phyloP scores from a whole-genome alignment of 208 protist species.

The Porcisia deanei region DNA sequence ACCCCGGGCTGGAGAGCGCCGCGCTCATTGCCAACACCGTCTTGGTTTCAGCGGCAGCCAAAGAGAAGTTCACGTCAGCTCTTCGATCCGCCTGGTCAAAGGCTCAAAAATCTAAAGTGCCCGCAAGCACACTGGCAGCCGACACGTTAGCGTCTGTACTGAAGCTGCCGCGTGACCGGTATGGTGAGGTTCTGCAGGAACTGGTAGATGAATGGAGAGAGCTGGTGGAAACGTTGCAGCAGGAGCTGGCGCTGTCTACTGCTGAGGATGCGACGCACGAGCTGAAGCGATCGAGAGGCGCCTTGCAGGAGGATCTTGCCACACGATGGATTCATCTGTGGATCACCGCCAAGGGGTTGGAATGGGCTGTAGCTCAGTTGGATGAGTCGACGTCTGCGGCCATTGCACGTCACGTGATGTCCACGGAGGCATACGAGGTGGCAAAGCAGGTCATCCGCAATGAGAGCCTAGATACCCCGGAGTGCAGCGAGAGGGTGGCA shows the following conservation, averaged over 20 bases:
- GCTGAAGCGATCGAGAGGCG: conserved; percentile 37
- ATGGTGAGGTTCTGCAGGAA: conserved; percentile 39
- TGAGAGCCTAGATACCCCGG: conserved; percentile 57
- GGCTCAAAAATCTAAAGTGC: conserved; percentile 14
- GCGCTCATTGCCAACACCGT: conserved; percentile 40
- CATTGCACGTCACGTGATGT: conserved; percentile 45
- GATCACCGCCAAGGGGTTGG: conserved; percentile 47
- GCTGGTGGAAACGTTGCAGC: conserved; percentile 36
- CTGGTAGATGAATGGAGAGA: conserved; percentile 40
- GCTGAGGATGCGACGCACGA: conserved; percentile 41
- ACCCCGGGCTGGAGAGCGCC: conserved; percentile 49
- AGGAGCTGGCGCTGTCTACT: conserved; percentile 29
- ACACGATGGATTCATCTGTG: conserved; percentile 48
- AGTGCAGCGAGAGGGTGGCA: conserved; percentile 42
- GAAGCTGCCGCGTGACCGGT: conserved; percentile 37
- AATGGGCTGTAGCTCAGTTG: conserved; percentile 53
- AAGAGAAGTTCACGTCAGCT: conserved; percentile 28
- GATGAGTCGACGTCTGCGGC: conserved; percentile 38
- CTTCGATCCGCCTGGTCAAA: conserved; percentile 26
- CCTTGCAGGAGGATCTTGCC: conserved; percentile 44
- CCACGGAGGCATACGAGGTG: conserved; percentile 39
- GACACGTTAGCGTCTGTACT: conserved; percentile 30
- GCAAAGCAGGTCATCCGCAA: conserved; percentile 52
- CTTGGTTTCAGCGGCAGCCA: conserved; percentile 36
- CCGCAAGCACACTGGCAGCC: conserved; percentile 4